phyloP scores from a whole-genome alignment of 2,329 filamentous ascomycete species.

The Aspergillus sclerotialis region DNA sequence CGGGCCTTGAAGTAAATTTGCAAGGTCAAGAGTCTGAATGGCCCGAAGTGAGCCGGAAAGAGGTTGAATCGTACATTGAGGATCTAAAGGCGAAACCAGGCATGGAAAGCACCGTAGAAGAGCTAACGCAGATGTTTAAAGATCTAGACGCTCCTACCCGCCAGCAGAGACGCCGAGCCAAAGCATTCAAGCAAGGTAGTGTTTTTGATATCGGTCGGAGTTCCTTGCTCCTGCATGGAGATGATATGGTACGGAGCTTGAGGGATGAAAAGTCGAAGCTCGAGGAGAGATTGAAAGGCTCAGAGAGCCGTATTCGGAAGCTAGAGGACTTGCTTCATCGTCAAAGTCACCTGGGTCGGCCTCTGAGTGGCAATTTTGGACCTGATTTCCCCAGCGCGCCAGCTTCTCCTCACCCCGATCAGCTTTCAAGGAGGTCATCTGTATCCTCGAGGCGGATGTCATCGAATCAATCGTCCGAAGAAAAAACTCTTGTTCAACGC shows the following conservation, averaged over 20 bases:
- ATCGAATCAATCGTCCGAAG: slow-evolving; percentile 52
- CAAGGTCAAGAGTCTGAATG: slow-evolving; percentile 72
- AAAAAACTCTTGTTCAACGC: slow-evolving; percentile 56
- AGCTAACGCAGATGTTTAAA: slow-evolving; percentile 68
- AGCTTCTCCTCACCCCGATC: slow-evolving; percentile 35
- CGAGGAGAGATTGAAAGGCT: slow-evolving; percentile 69
- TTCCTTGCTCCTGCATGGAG: slow-evolving; percentile 76
- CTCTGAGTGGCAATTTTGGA: slow-evolving; percentile 45
- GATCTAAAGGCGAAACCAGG: slow-evolving; percentile 58
- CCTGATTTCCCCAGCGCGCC: slow-evolving; percentile 34
- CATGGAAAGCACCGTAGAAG: slow-evolving; percentile 60
- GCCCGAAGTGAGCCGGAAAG: slow-evolving; percentile 68
- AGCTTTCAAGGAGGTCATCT: slow-evolving; percentile 51
- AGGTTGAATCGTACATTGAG: slow-evolving; percentile 68
- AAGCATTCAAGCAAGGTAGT: slow-evolving; percentile 94
- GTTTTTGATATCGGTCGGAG: slow-evolving; percentile 88
- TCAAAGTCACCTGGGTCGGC: slow-evolving; percentile 55
- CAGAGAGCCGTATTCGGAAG: slow-evolving; percentile 81
- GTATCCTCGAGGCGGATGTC: slow-evolving; percentile 56
- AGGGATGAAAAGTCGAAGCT: slow-evolving; percentile 73
- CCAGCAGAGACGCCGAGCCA: slow-evolving; percentile 77
- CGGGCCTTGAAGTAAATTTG: slow-evolving; percentile 78
- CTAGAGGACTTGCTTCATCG: slow-evolving; percentile 88
- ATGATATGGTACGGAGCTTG: slow-evolving; percentile 69
- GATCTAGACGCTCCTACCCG: slow-evolving; percentile 77